Conservation (phyloP, 2,329 filamentous ascomycete species). For the Diaporthe sp. region DNA sequence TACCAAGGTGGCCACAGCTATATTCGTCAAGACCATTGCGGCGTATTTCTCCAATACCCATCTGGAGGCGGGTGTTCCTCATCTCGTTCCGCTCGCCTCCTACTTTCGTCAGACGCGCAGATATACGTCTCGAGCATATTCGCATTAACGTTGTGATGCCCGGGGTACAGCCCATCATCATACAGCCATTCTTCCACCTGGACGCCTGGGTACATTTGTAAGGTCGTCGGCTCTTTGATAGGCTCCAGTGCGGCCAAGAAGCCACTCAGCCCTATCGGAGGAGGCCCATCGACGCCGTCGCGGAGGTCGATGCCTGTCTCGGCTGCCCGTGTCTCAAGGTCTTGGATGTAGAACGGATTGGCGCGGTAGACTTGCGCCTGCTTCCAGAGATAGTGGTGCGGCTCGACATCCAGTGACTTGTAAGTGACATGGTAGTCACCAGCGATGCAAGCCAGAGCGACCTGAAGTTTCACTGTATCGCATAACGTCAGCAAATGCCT, state of each 20-base stretch:
- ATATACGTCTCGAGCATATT: background rate
- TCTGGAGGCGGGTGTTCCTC: background rate
- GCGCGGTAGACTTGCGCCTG: background rate
- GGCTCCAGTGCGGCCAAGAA: background rate
- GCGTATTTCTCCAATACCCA: background rate
- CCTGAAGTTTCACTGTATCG: slow-evolving; percentile 6
- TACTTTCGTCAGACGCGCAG: background rate
- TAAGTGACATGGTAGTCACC: slow-evolving; percentile 8
- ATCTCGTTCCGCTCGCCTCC: background rate
- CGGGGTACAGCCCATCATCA: background rate
- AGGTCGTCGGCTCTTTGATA: slow-evolving; percentile 4
- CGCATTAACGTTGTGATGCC: background rate
- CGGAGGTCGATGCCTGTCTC: background rate
- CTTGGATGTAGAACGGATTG: background rate
- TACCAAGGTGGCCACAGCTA: background rate
- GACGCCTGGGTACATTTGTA: slow-evolving; percentile 4
- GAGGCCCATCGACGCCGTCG: background rate
- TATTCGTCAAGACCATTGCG: background rate
- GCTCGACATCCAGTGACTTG: background rate
- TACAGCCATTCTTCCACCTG: background rate
- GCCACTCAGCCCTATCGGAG: background rate
- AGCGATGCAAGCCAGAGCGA: background rate
- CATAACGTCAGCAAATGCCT: background rate
- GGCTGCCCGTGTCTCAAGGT: background rate
- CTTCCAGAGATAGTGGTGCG: slow-evolving; percentile 7